phyloP scores from a whole-genome alignment of 2,329 filamentous ascomycete genomes.

The Penicillium sp. region DNA sequence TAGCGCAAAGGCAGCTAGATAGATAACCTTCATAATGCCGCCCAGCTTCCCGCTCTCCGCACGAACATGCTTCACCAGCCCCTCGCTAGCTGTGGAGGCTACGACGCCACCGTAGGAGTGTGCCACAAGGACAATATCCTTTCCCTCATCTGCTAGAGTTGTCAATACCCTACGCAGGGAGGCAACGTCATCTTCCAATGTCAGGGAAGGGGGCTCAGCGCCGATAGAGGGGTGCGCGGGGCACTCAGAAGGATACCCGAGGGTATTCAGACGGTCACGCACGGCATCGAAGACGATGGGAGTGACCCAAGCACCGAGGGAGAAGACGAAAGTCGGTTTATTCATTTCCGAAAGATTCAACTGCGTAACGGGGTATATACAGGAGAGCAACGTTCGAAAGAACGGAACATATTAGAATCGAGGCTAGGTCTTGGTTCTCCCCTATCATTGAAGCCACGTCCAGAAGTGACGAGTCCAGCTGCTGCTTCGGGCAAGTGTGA shows the following conservation, averaged over 20 bases:
- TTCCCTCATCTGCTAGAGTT: conserved; percentile 22
- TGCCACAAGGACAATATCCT: conserved; percentile 23
- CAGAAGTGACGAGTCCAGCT: background rate
- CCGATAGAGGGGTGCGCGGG: conserved; percentile 25
- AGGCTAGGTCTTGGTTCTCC: background rate
- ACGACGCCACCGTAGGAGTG: conserved; percentile 33
- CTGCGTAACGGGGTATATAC: background rate
- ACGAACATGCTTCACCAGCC: conserved; percentile 20
- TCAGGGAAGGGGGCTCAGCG: conserved; percentile 27
- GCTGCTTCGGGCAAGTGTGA: background rate
- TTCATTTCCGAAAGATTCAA: background rate
- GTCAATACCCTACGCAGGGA: conserved; percentile 16
- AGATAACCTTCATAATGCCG: conserved; percentile 26
- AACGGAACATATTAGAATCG: background rate
- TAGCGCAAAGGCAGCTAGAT: conserved; percentile 31
- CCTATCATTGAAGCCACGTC: no score
- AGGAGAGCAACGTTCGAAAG: no score
- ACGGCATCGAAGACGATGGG: conserved; percentile 27
- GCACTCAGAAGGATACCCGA: conserved; percentile 29
- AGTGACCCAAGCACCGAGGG: conserved; percentile 36
- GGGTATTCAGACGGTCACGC: conserved; percentile 23
- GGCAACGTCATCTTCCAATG: conserved; percentile 30
- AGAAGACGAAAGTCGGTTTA: conserved; percentile 29
- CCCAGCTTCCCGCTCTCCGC: conserved; percentile 20
- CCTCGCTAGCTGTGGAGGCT: conserved; percentile 24